phyloP scores from a whole-genome alignment of 352 stramenopile genomes.

The Vaucheria bursata region DNA sequence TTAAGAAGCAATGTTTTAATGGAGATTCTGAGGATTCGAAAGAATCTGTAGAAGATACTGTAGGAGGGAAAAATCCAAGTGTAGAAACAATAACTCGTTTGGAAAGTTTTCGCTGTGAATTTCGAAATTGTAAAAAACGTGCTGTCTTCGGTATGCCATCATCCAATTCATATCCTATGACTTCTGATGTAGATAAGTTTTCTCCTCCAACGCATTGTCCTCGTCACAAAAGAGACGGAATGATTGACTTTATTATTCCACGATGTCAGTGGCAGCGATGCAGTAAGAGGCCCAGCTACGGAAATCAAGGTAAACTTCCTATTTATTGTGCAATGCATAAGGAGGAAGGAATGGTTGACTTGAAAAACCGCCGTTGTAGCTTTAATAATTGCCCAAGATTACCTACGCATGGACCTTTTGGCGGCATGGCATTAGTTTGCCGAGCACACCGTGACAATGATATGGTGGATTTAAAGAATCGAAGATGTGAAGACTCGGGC shows the following conservation, averaged over 20 bases:
- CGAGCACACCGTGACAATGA: conserved; percentile 28
- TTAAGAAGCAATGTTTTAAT: background rate
- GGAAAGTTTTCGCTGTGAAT: background rate
- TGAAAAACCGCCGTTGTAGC: conserved; percentile 45
- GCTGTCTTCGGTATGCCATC: background rate
- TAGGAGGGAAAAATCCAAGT: background rate
- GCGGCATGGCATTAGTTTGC: conserved; percentile 34
- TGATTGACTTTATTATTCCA: conserved; percentile 42
- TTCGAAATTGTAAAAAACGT: background rate
- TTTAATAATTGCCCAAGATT: conserved; percentile 34
- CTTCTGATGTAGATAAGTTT: background rate
- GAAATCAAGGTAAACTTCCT: conserved; percentile 27
- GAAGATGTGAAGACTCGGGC: conserved; percentile 37
- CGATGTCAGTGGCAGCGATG: conserved; percentile 32
- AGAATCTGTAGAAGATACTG: background rate
- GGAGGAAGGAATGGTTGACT: conserved; percentile 46
- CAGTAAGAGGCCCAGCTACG: conserved; percentile 44
- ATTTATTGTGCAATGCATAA: conserved; percentile 41
- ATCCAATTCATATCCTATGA: background rate
- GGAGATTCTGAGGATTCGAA: no score
- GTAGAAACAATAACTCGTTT: background rate
- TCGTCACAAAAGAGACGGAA: conserved; percentile 43
- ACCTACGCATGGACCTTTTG: conserved; percentile 44
- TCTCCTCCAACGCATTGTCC: conserved; percentile 4
- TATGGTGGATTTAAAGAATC: conserved; percentile 47